Evolutionary conservation across 163 green algal genomes (phyloP).

Genomic region (Coccomyxa subellipsoidea): DNA sequence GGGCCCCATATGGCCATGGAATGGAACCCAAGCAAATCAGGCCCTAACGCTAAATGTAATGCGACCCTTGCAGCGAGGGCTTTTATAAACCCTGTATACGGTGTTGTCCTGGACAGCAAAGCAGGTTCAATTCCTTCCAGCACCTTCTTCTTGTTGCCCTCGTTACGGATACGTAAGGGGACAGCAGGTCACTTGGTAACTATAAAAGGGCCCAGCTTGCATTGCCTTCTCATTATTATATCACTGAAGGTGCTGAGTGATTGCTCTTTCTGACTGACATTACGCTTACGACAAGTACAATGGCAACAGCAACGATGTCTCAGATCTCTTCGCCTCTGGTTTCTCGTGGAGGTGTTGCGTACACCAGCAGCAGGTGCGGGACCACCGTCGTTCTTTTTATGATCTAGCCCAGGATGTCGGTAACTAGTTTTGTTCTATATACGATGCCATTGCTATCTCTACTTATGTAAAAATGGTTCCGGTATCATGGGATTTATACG

Average conservation of each 20-base stretch:
- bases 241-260: neutral
- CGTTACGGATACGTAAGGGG: neutral
- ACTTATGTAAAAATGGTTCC: too few relatives aligned
- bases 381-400: neutral
- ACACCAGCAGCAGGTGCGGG: neutral
- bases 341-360: neutral
- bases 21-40: too few relatives aligned
- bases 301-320: slow-evolving; percentile 1
- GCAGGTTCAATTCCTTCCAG: neutral
- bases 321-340: neutral
- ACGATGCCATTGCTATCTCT: too few relatives aligned
- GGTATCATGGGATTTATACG: too few relatives aligned
- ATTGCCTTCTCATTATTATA: neutral
- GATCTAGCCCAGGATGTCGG: too few relatives aligned
- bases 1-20: too few relatives aligned
- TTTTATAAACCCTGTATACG: neutral
- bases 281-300: neutral
- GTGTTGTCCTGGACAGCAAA: neutral
- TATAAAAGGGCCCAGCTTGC: neutral
- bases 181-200: neutral
- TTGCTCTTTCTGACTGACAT: too few relatives aligned
- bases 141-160: neutral
- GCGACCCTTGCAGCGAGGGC: neutral
- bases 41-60: too few relatives aligned
- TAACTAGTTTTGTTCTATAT: too few relatives aligned